phyloP scores from a whole-genome alignment of 352 stramenopile species.

The Phytopythium kandeliae region DNA sequence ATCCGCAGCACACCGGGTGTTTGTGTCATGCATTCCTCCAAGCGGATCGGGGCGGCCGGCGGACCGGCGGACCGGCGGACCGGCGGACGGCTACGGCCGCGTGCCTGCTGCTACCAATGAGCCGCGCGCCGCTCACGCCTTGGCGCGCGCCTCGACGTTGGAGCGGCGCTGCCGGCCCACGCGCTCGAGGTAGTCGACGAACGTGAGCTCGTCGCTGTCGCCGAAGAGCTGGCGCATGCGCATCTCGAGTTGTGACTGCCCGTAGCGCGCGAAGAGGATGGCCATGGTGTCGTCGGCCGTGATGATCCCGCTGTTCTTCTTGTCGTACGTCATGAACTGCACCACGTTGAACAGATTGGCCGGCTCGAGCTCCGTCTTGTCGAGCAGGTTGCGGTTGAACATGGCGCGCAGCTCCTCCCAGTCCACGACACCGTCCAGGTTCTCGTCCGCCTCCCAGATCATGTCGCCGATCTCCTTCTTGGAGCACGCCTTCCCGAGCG shows the following conservation, averaged over 20 bases:
- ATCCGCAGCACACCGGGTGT: no score
- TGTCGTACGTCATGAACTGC: constrained; percentile 98
- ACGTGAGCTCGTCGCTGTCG: constrained; percentile 76
- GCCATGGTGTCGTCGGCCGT: constrained; percentile 98
- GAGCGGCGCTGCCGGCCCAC: constrained; percentile 67
- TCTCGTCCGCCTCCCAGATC: constrained; percentile 98
- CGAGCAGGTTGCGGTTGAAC: constrained; percentile 95
- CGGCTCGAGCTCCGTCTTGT: constrained; percentile 94
- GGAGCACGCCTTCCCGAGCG: constrained; percentile 86
- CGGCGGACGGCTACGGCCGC: no score
- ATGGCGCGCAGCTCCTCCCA: constrained; percentile 95
- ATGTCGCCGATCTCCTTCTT: constrained; percentile 97
- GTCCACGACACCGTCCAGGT: constrained; percentile 92
- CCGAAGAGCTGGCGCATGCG: constrained; percentile 91
- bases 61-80: no score
- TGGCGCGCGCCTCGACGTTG: constrained; percentile 47
- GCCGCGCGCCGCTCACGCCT: constrained; percentile 31
- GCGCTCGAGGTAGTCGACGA: constrained; percentile 76
- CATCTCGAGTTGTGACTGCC: constrained; percentile 84
- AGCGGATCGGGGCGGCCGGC: no score
- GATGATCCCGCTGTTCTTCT: constrained; percentile 92
- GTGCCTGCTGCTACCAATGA: no score
- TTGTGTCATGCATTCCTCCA: no score
- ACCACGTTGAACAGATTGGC: constrained; percentile 96
- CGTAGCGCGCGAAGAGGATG: constrained; percentile 94